Evolutionary conservation across 345 rosid genomes (phyloP), one percentile per base, ranked within the genome.

Genomic region (Mallotus nudiflorus): DNA sequence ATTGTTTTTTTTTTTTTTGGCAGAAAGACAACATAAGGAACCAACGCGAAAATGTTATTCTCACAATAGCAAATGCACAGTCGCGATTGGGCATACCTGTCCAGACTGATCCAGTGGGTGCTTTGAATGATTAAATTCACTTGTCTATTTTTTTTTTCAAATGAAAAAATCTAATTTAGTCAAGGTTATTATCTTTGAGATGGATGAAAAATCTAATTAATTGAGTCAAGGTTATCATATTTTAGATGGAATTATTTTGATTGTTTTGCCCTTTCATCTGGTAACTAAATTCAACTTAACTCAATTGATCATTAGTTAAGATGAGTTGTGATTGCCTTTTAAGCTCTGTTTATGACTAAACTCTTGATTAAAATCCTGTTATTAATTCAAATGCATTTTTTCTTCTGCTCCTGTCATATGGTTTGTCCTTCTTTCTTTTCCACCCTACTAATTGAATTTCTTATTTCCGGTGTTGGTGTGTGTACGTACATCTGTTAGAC

Each of bases 21-120:
- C 93, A 95, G 99, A 89, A 85, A 74, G 98, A 90, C 75, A 95
- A 90, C 76, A 75, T 88, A 62, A 83, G 92, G 86, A 95, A 95
- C 77, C 99, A 95, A 74, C 89, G 98, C 69, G 98, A 95, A 81
- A 88, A 95, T 85, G 83, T 90, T 71, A 87, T 92, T 80, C 98
- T 95, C 77, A 58, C 84, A 19, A 70, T 95, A 39, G 93, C 99
- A 74, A 95, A 95, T 72, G 90, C 96, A 71, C 99, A 95, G 68
- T 88, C 90, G 70, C 96, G 88, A 75, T 88, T 86, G 64, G 81
- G 81, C 53, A 48, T 86, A 74, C 96, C 91, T 44, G 66, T 64
- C 22, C 87, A 69, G 68, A 68, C 82, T 78, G 93, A 92, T 79
- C 99, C 98, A 27, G 99, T 95, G 78, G 79, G 98, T 90, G 73